These are phyloP conservation scores for Fusarium agapanthi DNA, from an alignment of 2,329 filamentous ascomycete species.

Conservation along the genomic window DNA sequence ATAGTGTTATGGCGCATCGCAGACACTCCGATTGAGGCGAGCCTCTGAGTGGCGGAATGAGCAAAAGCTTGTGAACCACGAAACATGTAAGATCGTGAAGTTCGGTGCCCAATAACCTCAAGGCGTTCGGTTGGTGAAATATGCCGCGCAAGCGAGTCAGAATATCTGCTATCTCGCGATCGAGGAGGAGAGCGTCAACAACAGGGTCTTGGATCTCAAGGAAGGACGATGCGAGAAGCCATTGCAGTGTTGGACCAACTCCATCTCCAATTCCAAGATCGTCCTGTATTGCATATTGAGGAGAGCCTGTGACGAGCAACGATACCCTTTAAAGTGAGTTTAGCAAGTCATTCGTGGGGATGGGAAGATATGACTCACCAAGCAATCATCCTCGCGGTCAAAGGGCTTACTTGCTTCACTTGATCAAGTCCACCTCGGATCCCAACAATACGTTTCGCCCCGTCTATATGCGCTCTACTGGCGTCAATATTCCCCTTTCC, in stretches of 20 bases:
- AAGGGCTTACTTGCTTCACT: slow-evolving; percentile 58
- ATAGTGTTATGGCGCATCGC: slow-evolving; percentile 57
- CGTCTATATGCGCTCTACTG: slow-evolving; percentile 59
- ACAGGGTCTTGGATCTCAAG: slow-evolving; percentile 4
- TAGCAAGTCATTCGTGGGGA: neutral
- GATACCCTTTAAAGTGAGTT: slow-evolving; percentile 57
- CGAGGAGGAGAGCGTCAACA: slow-evolving; percentile 42
- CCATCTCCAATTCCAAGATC: slow-evolving; percentile 58
- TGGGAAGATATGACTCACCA: slow-evolving; percentile 52
- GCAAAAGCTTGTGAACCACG: slow-evolving; percentile 59
- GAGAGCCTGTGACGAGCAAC: slow-evolving; percentile 60
- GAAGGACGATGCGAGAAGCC: slow-evolving; percentile 49
- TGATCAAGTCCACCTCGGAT: slow-evolving; percentile 60
- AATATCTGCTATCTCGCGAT: slow-evolving; percentile 48
- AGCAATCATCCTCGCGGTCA: slow-evolving; percentile 64
- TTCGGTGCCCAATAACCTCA: slow-evolving; percentile 49
- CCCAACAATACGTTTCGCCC: slow-evolving; percentile 57
- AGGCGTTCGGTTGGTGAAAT: slow-evolving; percentile 47
- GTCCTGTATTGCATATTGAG: slow-evolving; percentile 63
- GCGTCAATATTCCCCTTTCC: slow-evolving; percentile 60
- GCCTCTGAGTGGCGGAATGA: slow-evolving; percentile 17
- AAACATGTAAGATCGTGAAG: slow-evolving; percentile 66
- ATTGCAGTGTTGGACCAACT: slow-evolving; percentile 58
- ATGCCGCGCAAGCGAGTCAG: slow-evolving; percentile 55
- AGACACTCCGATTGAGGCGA: slow-evolving; percentile 50